phyloP scores from a whole-genome alignment of 805 yeast genomes.

The Komagataella populi region DNA sequence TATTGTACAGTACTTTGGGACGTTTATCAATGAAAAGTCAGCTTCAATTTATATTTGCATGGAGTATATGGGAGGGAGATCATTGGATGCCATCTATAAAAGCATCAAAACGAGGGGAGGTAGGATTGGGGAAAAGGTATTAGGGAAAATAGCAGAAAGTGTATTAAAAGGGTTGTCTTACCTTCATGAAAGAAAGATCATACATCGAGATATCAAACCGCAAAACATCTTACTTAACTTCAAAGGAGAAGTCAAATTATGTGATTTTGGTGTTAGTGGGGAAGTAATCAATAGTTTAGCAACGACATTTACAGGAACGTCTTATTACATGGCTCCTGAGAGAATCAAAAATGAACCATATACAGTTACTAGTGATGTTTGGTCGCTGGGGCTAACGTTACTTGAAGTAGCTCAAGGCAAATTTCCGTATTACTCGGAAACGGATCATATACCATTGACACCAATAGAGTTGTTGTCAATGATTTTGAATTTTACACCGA shows the following conservation, averaged over 20 bases:
- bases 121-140: slow-evolving; percentile 81
- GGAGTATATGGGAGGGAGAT: slow-evolving; percentile 95
- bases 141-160: slow-evolving; percentile 82
- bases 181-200: slow-evolving; percentile 74
- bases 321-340: slow-evolving; percentile 98
- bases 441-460: slow-evolving; percentile 32
- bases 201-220: slow-evolving; percentile 94
- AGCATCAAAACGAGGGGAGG: slow-evolving; percentile 63
- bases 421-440: slow-evolving; percentile 53
- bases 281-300: slow-evolving; percentile 93
- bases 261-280: slow-evolving; percentile 97
- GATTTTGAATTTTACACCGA: slow-evolving; percentile 75
- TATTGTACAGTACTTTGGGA: slow-evolving; percentile 88
- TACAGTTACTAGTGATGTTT: slow-evolving; percentile 88
- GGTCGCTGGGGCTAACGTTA: slow-evolving; percentile 90
- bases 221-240: slow-evolving; percentile 74
- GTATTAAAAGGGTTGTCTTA: slow-evolving; percentile 79
- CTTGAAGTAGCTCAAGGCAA: slow-evolving; percentile 88
- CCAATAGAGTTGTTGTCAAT: slow-evolving; percentile 81
- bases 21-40: slow-evolving; percentile 63
- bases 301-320: slow-evolving; percentile 93
- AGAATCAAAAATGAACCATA: slow-evolving; percentile 92
- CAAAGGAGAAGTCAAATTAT: slow-evolving; percentile 75
- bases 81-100: slow-evolving; percentile 84
- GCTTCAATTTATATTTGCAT: slow-evolving; percentile 86